Percentiles rank a stretch among this genome's conserved stretches.
phyloP scores from a whole-genome alignment of 495 filamentous ascomycete species.

The Tuber melanosporum region DNA sequence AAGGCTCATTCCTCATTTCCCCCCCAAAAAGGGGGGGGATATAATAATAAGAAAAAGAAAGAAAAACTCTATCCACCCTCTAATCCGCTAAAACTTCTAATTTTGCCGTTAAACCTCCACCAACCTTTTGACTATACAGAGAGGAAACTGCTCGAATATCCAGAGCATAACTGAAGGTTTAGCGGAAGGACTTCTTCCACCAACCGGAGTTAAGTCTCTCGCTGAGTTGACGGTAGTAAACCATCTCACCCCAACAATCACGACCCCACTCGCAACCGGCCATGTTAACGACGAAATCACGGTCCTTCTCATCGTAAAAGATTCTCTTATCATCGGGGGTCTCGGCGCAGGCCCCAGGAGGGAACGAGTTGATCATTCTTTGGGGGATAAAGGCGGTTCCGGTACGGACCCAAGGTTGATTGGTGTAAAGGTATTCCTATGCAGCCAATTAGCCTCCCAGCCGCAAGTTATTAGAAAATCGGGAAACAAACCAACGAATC shows the following conservation, averaged over 20 bases:
- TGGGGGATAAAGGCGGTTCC: slow-evolving; percentile 86
- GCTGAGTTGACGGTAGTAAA: slow-evolving; percentile 80
- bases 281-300: slow-evolving; percentile 98
- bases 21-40: background rate
- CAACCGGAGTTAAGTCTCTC: slow-evolving; percentile 72
- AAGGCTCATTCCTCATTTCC: slow-evolving; percentile 22
- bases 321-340: slow-evolving; percentile 61
- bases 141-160: slow-evolving; percentile 21
- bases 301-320: slow-evolving; percentile 77
- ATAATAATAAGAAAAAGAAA: slow-evolving; percentile 8
- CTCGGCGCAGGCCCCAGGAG: slow-evolving; percentile 76
- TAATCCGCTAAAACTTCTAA: slow-evolving; percentile 11
- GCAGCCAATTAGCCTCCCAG: slow-evolving; percentile 21
- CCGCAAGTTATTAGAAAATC: background rate
- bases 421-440: slow-evolving; percentile 75
- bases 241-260: slow-evolving; percentile 98
- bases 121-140: slow-evolving; percentile 12
- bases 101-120: background rate
- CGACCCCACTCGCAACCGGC: slow-evolving; percentile 93
- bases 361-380: slow-evolving; percentile 89
- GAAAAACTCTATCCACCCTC: slow-evolving; percentile 17
- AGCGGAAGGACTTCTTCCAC: slow-evolving; percentile 56
- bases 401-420: slow-evolving; percentile 87
- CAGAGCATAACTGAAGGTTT: background rate
- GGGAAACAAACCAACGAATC: slow-evolving; percentile 56